These are phyloP conservation scores for Pichia gijzeniarum DNA, from an alignment of 805 yeast species.

Conservation along the genomic window DNA sequence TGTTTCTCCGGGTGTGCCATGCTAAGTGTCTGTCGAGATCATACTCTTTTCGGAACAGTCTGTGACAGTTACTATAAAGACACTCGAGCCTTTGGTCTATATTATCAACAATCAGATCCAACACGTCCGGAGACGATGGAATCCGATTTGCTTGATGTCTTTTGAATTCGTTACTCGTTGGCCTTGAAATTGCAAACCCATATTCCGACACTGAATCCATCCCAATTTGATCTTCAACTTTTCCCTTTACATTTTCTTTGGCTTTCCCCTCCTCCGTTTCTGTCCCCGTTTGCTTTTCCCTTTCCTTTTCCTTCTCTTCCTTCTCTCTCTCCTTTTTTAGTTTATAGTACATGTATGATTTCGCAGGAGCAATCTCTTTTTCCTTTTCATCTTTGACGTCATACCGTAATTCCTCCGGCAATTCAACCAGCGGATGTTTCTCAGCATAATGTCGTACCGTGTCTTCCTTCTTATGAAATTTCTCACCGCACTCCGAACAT, in stretches of 20 bases:
- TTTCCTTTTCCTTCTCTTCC: background rate
- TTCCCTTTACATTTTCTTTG: background rate
- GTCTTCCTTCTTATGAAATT: conserved; percentile 51
- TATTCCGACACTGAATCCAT: conserved; percentile 2
- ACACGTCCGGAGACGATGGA: conserved; percentile 21
- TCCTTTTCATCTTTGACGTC: conserved; percentile 1
- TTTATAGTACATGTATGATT: background rate
- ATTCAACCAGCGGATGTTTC: conserved; percentile 29
- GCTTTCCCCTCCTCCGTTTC: background rate
- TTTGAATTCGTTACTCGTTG: conserved; percentile 33
- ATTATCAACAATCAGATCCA: conserved; percentile 34
- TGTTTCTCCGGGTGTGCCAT: conserved; percentile 40
- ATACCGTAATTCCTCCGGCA: conserved; percentile 16
- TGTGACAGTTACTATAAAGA: conserved; percentile 42
- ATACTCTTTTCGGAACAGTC: conserved; percentile 45
- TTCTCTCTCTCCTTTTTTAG: conserved; percentile 6
- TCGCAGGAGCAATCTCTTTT: background rate
- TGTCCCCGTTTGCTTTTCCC: background rate
- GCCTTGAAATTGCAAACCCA: conserved; percentile 11
- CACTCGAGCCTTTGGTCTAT: conserved; percentile 37
- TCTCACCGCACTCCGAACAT: conserved; percentile 47
- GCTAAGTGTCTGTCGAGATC: conserved; percentile 44
- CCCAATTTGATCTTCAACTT: background rate
- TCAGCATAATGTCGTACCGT: conserved; percentile 49
- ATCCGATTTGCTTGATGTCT: conserved; percentile 33